These are phyloP conservation scores for Aureoboletus auriporus DNA, from an alignment of 768 basidiomycete genomes.

Conservation along the genomic window DNA sequence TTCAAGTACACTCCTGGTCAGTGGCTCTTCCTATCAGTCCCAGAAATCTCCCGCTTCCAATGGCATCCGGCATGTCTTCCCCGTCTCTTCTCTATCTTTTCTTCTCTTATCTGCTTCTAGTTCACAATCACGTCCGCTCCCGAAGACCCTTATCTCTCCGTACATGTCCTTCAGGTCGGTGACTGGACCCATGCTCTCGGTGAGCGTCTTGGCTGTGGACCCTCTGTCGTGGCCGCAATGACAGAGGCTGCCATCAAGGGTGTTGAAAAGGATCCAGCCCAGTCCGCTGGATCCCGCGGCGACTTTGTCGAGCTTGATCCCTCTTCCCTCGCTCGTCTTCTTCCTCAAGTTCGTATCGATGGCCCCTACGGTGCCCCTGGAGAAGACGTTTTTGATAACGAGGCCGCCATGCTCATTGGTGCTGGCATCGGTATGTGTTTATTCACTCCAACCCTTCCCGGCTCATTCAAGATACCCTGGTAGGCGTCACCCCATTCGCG, in stretches of 20 bases:
- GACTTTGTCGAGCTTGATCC: constrained; percentile 80
- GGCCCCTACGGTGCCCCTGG: constrained; percentile 93
- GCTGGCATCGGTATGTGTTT: constrained; percentile 78
- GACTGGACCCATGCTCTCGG: constrained; percentile 84
- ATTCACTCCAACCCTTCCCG: background rate
- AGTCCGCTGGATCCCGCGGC: constrained; percentile 51
- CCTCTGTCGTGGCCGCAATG: constrained; percentile 71
- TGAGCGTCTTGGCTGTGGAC: constrained; percentile 79
- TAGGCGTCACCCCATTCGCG: constrained; percentile 91
- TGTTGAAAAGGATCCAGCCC: constrained; percentile 54
- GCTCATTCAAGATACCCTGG: background rate
- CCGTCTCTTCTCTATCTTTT: background rate
- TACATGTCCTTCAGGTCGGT: constrained; percentile 93
- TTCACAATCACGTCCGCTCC: constrained; percentile 96
- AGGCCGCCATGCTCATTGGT: constrained; percentile 89
- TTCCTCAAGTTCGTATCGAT: constrained; percentile 76
- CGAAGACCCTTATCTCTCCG: constrained; percentile 87
- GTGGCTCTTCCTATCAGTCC: constrained; percentile 89
- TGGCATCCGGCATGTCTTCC: constrained; percentile 88
- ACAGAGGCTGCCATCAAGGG: constrained; percentile 78
- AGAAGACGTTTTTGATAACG: constrained; percentile 81
- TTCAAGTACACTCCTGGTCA: constrained; percentile 91
- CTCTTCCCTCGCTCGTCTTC: constrained; percentile 39
- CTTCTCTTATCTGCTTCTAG: constrained; percentile 34
- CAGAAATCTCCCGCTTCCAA: constrained; percentile 77